A percentile compares a stretch with the other conserved stretches of the same genome.
These are phyloP conservation scores for Paraurostyla sp. DNA, from an alignment of 73 alveolate species.

Conservation along the genomic window DNA sequence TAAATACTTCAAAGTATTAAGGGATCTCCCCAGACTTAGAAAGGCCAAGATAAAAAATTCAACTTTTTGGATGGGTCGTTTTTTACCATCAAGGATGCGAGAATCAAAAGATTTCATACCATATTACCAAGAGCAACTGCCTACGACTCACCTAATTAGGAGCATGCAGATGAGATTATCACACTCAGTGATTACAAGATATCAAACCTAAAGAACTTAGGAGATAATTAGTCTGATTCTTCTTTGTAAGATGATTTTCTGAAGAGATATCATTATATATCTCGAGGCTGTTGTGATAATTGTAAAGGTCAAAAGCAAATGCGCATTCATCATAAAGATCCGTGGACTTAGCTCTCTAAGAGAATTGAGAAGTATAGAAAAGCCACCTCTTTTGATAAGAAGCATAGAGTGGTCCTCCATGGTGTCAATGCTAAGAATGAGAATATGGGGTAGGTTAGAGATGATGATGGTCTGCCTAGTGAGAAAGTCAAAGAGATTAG, in stretches of 20 bases:
- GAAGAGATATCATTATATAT: neutral
- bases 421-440: conserved; percentile 15
- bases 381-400: neutral
- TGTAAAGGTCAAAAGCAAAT: neutral
- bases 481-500: conserved; percentile 24
- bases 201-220: too few species aligned
- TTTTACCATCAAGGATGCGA: neutral
- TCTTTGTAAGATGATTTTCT: too few species aligned
- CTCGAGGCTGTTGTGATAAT: neutral
- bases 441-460: neutral
- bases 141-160: neutral
- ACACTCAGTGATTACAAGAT: too few species aligned
- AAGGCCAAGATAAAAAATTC: too few species aligned
- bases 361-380: neutral
- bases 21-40: neutral
- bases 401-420: neutral
- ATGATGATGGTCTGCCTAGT: neutral
- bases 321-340: neutral
- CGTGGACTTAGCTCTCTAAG: neutral
- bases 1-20: too few species aligned
- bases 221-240: too few species aligned
- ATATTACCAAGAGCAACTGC: neutral
- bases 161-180: too few species aligned
- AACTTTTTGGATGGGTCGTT: too few species aligned
- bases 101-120: neutral